A percentile compares a stretch with the other conserved stretches of the same genome.
These are phyloP conservation scores for Cryomyces minteri DNA, from an alignment of 495 filamentous ascomycete genomes.

Conservation along the genomic window DNA sequence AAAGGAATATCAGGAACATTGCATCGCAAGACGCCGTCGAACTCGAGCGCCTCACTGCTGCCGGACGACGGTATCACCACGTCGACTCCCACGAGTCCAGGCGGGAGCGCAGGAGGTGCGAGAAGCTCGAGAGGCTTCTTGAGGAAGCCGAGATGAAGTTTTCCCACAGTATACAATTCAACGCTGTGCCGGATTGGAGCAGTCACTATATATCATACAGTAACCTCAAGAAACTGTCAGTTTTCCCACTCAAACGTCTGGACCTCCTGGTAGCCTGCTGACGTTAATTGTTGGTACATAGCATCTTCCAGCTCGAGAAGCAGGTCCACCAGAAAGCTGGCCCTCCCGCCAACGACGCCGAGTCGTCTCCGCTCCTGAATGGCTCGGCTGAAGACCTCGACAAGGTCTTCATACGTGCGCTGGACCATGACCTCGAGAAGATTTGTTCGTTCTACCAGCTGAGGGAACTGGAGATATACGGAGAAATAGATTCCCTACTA, in stretches of 20 bases:
- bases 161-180: constrained; percentile 98
- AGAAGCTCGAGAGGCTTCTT: constrained; percentile 21
- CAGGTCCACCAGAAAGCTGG: constrained; percentile 33
- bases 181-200: constrained; percentile 98
- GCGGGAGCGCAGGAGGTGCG: neutral
- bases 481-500: constrained; percentile 58
- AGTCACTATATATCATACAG: constrained; percentile 94
- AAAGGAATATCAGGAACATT: too few species aligned
- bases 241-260: constrained; percentile 3
- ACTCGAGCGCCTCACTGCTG: too few species aligned
- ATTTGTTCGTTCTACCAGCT: constrained; percentile 73
- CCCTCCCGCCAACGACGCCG: constrained; percentile 38
- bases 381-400: constrained; percentile 46
- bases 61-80: too few species aligned
- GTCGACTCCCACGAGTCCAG: too few species aligned
- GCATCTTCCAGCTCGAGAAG: constrained; percentile 90
- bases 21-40: too few species aligned
- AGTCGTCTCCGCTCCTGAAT: constrained; percentile 68
- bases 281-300: constrained; percentile 23
- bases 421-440: constrained; percentile 87
- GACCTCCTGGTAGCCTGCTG: neutral
- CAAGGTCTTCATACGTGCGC: constrained; percentile 51
- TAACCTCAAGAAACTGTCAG: constrained; percentile 95
- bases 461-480: constrained; percentile 72
- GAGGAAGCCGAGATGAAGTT: constrained; percentile 91